Percentiles rank a stretch among this genome's conserved stretches.
phyloP scores from a whole-genome alignment of 2,329 filamentous ascomycete genomes.

The Claviceps sp. region DNA sequence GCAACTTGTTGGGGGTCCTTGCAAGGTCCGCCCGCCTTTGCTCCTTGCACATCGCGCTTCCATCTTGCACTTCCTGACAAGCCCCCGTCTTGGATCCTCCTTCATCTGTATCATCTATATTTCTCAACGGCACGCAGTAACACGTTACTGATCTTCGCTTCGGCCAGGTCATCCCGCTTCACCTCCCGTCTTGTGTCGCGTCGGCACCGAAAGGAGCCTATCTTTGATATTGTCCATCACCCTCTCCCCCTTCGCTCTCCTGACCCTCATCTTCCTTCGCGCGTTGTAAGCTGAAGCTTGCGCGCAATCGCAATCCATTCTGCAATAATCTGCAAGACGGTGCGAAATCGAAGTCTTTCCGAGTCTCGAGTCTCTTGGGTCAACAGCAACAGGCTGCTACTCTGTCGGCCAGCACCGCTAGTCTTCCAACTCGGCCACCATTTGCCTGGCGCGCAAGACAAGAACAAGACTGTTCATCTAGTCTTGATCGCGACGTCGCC shows the following conservation, averaged over 20 bases:
- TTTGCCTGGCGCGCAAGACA: background rate
- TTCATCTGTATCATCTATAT: too few relatives aligned
- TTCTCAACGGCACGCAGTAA: too few relatives aligned
- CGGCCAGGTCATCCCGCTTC: background rate
- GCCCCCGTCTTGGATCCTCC: too few relatives aligned
- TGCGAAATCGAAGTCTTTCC: background rate
- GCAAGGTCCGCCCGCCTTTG: background rate
- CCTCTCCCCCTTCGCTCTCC: background rate
- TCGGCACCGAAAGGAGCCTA: background rate
- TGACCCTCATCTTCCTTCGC: background rate
- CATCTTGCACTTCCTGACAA: too few relatives aligned
- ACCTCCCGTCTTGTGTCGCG: background rate
- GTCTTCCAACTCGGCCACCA: background rate
- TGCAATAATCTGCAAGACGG: background rate
- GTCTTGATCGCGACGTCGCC: background rate
- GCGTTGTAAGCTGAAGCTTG: background rate
- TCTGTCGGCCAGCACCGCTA: background rate
- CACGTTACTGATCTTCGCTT: background rate
- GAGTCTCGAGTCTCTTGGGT: background rate
- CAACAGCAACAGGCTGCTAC: background rate
- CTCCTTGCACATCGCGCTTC: background rate
- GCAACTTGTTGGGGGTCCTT: slow-evolving; percentile 3
- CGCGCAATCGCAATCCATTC: background rate
- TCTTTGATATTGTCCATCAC: background rate
- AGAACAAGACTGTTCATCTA: background rate